phyloP scores from a whole-genome alignment of 345 rosid genomes.

The Acer negundo region DNA sequence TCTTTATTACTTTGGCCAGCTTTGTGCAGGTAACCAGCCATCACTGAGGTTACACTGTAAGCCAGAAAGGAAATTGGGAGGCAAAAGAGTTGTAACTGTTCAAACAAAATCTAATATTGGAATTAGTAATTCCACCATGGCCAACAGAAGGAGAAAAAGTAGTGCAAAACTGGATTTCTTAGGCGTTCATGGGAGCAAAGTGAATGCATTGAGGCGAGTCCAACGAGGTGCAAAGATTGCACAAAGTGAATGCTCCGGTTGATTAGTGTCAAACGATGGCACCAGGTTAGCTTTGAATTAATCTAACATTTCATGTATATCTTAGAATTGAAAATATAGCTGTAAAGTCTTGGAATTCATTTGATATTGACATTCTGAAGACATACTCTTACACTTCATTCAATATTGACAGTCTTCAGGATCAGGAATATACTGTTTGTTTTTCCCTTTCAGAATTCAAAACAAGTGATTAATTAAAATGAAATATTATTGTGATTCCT shows the following conservation, averaged over 20 bases:
- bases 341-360: background rate
- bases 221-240: conserved; percentile 43
- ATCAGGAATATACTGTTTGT: no score
- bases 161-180: background rate
- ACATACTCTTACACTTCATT: background rate
- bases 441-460: background rate
- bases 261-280: background rate
- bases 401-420: no score
- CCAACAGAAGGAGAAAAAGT: conserved; percentile 30
- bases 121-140: conserved; percentile 13
- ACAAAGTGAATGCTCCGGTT: conserved; percentile 26
- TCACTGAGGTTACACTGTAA: conserved; percentile 25
- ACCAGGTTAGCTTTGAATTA: conserved; percentile 5
- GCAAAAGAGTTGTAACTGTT: conserved; percentile 19
- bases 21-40: conserved; percentile 45
- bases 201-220: conserved; percentile 31
- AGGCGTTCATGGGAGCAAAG: conserved; percentile 30
- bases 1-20: conserved; percentile 59
- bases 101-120: conserved; percentile 26
- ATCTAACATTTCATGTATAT: background rate
- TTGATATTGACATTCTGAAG: background rate
- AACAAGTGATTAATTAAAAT: background rate
- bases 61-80: conserved; percentile 24
- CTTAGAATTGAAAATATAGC: background rate
- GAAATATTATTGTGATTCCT: background rate